Evolutionary conservation across 768 basidiomycete species (phyloP).

Genomic region (Leucocoprinus leucothites): DNA sequence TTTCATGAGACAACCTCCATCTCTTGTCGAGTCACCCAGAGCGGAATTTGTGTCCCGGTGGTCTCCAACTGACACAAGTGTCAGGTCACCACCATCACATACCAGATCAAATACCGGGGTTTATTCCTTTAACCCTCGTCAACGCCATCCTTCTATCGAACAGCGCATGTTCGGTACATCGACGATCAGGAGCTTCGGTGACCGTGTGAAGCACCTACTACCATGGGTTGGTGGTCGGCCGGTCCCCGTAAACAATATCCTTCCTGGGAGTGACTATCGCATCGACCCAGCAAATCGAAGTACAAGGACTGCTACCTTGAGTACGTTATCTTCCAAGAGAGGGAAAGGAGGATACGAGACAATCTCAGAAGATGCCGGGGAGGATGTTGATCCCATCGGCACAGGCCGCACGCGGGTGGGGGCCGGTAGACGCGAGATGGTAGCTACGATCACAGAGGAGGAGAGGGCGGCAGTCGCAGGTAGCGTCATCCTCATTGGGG

Average conservation of each 20-base stretch:
- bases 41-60: slow-evolving; percentile 1
- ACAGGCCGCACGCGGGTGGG: background rate
- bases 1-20: slow-evolving; percentile 1
- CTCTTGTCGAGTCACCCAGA: slow-evolving; percentile 2
- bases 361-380: slow-evolving; percentile 11
- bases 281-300: slow-evolving; percentile 1
- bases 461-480: slow-evolving; percentile 10
- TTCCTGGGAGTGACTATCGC: background rate
- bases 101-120: too few relatives aligned
- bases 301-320: slow-evolving; percentile 1
- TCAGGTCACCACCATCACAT: background rate
- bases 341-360: background rate
- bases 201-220: slow-evolving; percentile 5
- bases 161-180: background rate
- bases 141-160: background rate
- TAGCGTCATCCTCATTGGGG: slow-evolving; percentile 14
- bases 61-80: background rate
- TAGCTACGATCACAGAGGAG: slow-evolving; percentile 11
- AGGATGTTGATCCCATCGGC: background rate
- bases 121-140: background rate
- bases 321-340: slow-evolving; percentile 6
- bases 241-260: background rate
- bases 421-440: background rate
- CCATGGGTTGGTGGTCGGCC: slow-evolving; percentile 3
- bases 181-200: background rate